A percentile compares a stretch with the other conserved stretches of the same genome.
Evolutionary conservation across 352 stramenopile species (phyloP).

Genomic region (Thraustochytrium striatum): DNA sequence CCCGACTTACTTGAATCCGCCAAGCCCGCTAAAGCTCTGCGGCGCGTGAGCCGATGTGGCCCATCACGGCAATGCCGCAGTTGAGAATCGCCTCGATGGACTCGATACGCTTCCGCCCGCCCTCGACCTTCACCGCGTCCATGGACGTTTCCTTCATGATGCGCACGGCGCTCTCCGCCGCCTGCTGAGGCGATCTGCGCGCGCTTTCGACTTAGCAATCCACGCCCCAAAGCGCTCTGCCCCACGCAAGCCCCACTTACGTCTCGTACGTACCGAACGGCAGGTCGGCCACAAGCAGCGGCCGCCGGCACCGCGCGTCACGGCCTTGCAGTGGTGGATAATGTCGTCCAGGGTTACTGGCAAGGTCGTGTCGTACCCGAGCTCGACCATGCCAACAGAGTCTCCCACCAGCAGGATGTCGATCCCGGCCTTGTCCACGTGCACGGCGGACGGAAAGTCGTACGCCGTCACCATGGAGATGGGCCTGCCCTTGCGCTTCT

Average conservation of each 20-base stretch:
- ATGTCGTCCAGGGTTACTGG: conserved; percentile 96
- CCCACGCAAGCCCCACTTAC: no score
- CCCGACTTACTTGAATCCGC: conserved; percentile 52
- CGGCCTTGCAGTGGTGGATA: conserved; percentile 93
- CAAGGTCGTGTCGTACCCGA: conserved; percentile 61
- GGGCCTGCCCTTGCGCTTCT: conserved; percentile 87
- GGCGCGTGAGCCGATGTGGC: conserved; percentile 94
- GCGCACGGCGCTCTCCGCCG: conserved; percentile 88
- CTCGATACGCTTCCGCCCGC: conserved; percentile 71
- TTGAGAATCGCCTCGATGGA: conserved; percentile 62
- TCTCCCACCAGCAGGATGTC: conserved; percentile 92
- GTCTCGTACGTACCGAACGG: conserved; percentile 94
- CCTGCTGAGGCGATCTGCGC: conserved; percentile 70
- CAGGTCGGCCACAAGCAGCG: conserved; percentile 95
- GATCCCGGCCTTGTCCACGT: conserved; percentile 95
- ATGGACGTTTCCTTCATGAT: conserved; percentile 92
- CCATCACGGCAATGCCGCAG: conserved; percentile 91
- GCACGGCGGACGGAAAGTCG: conserved; percentile 89
- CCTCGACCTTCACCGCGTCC: conserved; percentile 98
- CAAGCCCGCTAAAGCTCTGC: conserved; percentile 75
- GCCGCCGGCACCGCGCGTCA: conserved; percentile 77
- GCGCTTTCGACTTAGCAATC: conserved; percentile 29
- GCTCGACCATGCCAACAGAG: conserved; percentile 92
- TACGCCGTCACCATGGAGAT: conserved; percentile 99
- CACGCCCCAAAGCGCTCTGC: no score